Conservation (phyloP, 345 rosid genomes). For the Lenwebbia sp. region DNA sequence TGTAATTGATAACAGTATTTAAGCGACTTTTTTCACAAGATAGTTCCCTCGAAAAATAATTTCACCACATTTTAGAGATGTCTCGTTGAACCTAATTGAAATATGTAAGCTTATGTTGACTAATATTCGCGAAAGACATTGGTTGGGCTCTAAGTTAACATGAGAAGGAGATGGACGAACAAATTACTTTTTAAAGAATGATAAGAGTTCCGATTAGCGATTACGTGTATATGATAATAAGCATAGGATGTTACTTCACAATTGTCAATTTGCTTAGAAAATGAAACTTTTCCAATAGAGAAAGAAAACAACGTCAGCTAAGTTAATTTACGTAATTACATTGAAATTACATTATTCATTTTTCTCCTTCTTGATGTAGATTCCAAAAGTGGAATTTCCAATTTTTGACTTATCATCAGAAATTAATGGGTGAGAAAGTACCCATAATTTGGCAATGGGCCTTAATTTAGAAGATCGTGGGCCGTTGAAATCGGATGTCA, state of each 20-base stretch:
- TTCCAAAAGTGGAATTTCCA: too few relatives aligned
- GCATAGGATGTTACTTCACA: neutral
- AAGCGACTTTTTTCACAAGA: too few relatives aligned
- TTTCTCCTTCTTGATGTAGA: neutral
- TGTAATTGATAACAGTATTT: too few relatives aligned
- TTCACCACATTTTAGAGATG: neutral
- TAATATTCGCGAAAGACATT: neutral
- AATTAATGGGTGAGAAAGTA: neutral
- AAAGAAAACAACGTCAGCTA: neutral
- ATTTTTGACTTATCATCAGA: neutral
- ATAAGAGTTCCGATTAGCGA: neutral
- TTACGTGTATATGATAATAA: neutral
- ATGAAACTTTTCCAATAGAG: neutral
- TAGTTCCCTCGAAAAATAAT: neutral
- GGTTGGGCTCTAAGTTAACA: neutral
- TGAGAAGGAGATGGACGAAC: neutral
- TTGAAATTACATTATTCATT: neutral
- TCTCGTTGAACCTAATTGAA: neutral
- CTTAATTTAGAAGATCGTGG: neutral
- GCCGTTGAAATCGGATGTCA: neutral
- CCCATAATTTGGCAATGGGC: neutral
- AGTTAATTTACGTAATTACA: neutral
- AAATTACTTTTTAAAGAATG: neutral
- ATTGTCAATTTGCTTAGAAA: neutral
- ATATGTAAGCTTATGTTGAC: neutral